Conservation (phyloP, 345 rosid species). For the Eucalyptus dawsonii region DNA sequence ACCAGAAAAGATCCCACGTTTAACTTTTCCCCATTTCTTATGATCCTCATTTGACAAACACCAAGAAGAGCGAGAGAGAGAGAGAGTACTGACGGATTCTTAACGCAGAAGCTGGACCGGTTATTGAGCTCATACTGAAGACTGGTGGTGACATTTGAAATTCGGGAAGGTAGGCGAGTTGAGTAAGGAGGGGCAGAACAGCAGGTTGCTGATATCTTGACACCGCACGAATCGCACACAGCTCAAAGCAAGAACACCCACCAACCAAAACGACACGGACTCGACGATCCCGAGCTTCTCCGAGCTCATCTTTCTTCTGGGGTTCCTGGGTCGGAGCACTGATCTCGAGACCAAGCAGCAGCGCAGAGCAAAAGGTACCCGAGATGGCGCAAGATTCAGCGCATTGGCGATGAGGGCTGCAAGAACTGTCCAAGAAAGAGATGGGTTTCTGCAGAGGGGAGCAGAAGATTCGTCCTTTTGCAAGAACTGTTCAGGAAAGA, state of each 20-base stretch:
- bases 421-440: not conserved
- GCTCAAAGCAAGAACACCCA: conserved; percentile 26
- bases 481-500: not conserved
- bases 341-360: not conserved
- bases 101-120: conserved; percentile 57
- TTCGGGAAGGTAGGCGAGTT: conserved; percentile 3
- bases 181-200: conserved; percentile 20
- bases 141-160: conserved; percentile 44
- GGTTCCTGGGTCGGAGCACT: not conserved
- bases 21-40: not conserved
- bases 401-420: not conserved
- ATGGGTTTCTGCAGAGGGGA: not conserved
- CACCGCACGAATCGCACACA: conserved; percentile 13
- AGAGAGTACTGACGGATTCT: conserved; percentile 41
- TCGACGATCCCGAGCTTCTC: conserved; percentile 10
- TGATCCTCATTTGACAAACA: not conserved
- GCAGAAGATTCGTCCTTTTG: not conserved
- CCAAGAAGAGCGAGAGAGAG: not conserved
- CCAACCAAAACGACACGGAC: conserved; percentile 17
- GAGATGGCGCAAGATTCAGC: not conserved
- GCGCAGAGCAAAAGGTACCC: not conserved
- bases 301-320: conserved; percentile 12
- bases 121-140: conserved; percentile 34
- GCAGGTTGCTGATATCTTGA: conserved; percentile 51
- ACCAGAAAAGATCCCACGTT: not conserved